Evolutionary conservation across 2,329 filamentous ascomycete genomes (phyloP).

Genomic region (Xylariaceae sp.): DNA sequence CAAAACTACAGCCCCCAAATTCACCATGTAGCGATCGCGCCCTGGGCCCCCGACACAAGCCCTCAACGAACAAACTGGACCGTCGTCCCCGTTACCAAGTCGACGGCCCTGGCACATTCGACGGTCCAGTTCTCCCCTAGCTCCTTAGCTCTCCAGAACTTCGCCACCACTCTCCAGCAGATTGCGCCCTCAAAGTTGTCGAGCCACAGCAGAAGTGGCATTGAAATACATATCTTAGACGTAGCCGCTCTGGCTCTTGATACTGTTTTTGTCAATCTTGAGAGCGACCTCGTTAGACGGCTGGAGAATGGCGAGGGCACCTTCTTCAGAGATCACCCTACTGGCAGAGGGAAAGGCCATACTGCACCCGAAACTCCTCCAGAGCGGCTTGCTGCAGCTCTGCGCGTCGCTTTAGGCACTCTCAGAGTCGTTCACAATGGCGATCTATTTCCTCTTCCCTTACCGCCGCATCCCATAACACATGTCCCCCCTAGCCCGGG

Average conservation of each 20-base stretch:
- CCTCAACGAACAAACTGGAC: conserved; percentile 78
- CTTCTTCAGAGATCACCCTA: conserved; percentile 72
- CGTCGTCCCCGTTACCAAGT: conserved; percentile 75
- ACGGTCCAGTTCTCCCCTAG: conserved; percentile 80
- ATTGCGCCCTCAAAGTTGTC: conserved; percentile 78
- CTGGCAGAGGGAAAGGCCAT: conserved; percentile 42
- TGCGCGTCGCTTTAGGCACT: conserved; percentile 76
- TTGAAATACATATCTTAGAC: conserved; percentile 85
- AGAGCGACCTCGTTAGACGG: conserved; percentile 79
- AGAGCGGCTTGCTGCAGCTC: conserved; percentile 66
- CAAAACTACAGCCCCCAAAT: conserved; percentile 47
- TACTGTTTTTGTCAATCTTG: conserved; percentile 84
- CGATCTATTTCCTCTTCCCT: conserved; percentile 77
- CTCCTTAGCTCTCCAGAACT: conserved; percentile 78
- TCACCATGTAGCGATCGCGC: conserved; percentile 74
- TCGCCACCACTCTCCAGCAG: conserved; percentile 75
- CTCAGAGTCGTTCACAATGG: conserved; percentile 82
- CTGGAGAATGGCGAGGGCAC: conserved; percentile 83
- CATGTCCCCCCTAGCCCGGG: conserved; percentile 84
- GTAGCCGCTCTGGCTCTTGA: conserved; percentile 82
- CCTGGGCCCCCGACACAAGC: conserved; percentile 68
- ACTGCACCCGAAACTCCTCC: conserved; percentile 49
- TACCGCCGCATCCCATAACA: conserved; percentile 85
- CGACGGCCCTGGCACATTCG: conserved; percentile 71
- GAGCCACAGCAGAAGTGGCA: conserved; percentile 74